Percentiles rank a stretch among this genome's conserved stretches.
phyloP scores from a whole-genome alignment of 1,284 basidiomycete species.

The Leccinum idahoense region DNA sequence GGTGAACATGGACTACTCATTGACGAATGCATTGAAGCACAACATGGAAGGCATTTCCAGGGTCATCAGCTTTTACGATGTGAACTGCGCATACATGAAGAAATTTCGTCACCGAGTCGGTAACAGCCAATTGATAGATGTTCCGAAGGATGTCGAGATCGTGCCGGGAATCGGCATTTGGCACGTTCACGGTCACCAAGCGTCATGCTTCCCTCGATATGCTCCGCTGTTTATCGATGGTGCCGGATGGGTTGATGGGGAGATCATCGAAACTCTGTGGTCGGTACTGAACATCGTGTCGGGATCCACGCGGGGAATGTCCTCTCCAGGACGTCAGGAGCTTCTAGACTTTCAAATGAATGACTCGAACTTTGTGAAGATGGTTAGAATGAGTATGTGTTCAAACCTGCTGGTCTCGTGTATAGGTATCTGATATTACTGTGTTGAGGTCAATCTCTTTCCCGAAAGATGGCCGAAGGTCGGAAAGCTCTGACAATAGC shows the following conservation, averaged over 20 bases:
- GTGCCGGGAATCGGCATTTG: conserved; percentile 9
- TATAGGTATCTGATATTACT: background rate
- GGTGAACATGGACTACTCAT: conserved; percentile 20
- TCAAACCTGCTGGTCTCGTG: background rate
- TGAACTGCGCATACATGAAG: conserved; percentile 12
- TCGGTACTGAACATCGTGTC: background rate
- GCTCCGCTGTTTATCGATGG: background rate
- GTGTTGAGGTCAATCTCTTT: background rate
- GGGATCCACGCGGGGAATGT: background rate
- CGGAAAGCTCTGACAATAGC: background rate
- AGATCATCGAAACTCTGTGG: background rate
- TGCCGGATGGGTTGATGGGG: background rate
- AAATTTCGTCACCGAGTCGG: background rate
- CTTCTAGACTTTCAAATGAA: background rate
- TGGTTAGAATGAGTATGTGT: background rate
- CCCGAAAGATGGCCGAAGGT: background rate
- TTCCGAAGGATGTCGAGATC: background rate
- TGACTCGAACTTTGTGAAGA: background rate
- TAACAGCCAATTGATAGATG: background rate
- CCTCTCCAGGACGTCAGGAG: background rate
- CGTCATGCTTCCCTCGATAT: conserved; percentile 5
- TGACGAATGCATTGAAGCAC: conserved; percentile 8
- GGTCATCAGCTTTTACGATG: conserved; percentile 8
- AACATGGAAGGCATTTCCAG: background rate
- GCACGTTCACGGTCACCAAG: conserved; percentile 10